Conservation (phyloP, 345 rosid species). For the Syzygium grande region DNA sequence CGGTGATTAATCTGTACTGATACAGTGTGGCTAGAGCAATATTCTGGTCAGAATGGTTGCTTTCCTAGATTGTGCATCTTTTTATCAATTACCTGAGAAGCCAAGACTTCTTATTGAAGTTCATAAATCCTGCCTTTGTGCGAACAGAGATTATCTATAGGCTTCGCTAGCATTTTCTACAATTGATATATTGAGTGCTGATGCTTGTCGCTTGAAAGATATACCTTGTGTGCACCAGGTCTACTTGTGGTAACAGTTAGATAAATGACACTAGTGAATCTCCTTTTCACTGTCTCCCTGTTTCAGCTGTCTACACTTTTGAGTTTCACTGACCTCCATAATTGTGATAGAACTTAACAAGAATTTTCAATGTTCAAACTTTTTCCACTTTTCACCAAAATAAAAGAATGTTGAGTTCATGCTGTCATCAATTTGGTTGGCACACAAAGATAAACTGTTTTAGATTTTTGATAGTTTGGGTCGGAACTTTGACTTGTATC, state of each 20-base stretch:
- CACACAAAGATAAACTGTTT: not conserved
- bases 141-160: not conserved
- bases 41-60: not conserved
- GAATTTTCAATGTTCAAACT: no score
- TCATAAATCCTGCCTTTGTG: not conserved
- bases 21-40: not conserved
- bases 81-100: not conserved
- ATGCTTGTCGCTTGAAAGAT: not conserved
- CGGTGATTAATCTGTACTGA: not conserved
- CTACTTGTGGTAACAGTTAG: not conserved
- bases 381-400: no score
- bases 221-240: not conserved
- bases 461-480: not conserved
- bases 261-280: not conserved
- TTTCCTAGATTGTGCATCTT: not conserved
- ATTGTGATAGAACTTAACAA: not conserved
- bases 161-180: not conserved
- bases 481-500: not conserved
- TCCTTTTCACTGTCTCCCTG: not conserved
- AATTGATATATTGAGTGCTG: not conserved
- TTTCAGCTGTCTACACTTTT: accelerated
- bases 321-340: not conserved
- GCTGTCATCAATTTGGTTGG: not conserved
- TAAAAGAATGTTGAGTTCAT: no score
- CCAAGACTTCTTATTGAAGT: not conserved